These are phyloP conservation scores for Starmerella vaccinii DNA, from an alignment of 805 yeast species.

Conservation along the genomic window DNA sequence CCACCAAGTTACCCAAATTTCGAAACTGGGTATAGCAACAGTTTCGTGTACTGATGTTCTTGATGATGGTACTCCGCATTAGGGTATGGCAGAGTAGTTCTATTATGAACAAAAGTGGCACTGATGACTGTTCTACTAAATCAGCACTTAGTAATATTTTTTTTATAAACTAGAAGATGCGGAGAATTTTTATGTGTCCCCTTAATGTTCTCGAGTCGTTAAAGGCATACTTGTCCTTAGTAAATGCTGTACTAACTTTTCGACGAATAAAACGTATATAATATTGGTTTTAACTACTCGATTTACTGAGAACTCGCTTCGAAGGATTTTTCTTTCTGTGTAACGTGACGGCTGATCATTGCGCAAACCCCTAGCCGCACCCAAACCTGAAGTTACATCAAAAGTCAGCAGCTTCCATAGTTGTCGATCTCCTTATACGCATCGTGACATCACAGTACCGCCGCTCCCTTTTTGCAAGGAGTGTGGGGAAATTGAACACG, in stretches of 20 bases:
- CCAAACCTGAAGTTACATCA: not conserved
- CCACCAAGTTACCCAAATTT: no score
- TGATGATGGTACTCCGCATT: no score
- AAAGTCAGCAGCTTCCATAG: not conserved
- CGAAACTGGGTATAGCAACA: no score
- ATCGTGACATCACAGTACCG: not conserved
- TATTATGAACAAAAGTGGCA: not conserved
- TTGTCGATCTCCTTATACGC: not conserved
- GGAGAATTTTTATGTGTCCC: not conserved
- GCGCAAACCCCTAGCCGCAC: not conserved
- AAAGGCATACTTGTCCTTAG: no score
- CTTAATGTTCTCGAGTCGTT: no score
- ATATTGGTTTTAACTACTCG: no score
- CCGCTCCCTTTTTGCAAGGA: not conserved
- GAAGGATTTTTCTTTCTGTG: not conserved
- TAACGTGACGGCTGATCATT: not conserved
- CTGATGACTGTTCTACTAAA: not conserved
- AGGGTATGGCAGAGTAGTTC: not conserved
- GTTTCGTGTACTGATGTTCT: no score
- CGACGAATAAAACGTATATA: no score
- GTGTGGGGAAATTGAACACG: not conserved
- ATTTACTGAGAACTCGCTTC: not conserved
- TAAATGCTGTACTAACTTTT: no score
- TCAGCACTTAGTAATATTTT: not conserved
- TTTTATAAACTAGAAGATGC: not conserved